Conservation (phyloP, 2,329 filamentous ascomycete genomes). For the Exserohilum turcica region DNA sequence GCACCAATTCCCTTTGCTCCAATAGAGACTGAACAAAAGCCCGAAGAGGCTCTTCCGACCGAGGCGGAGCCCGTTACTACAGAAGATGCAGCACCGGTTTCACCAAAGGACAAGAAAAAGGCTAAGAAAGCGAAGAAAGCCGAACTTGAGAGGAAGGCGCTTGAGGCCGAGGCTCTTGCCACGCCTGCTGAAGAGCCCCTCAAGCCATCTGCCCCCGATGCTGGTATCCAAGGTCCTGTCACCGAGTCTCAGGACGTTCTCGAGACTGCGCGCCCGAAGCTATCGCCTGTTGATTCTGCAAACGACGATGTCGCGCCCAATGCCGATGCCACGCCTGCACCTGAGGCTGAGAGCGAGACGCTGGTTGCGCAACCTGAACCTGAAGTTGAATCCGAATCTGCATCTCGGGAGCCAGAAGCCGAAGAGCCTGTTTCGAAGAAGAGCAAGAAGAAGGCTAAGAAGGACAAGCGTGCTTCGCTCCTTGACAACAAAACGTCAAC, state of each 20-base stretch:
- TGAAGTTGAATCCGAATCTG: too few species aligned
- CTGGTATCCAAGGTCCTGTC: constrained; percentile 1
- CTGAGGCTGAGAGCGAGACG: background rate
- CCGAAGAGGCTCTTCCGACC: background rate
- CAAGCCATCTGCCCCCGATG: background rate
- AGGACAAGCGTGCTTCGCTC: constrained; percentile 20
- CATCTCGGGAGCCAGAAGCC: background rate
- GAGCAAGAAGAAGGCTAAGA: constrained; percentile 30
- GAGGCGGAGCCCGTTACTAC: background rate
- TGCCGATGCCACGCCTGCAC: background rate
- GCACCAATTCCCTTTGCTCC: background rate
- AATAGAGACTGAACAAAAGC: background rate
- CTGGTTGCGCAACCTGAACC: background rate
- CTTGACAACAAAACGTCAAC: constrained; percentile 12
- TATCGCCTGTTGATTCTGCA: constrained; percentile 3
- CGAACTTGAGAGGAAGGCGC: constrained; percentile 12
- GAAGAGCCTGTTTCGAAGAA: constrained; percentile 21
- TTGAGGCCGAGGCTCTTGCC: background rate
- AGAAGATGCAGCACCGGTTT: constrained; percentile 11
- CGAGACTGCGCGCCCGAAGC: constrained; percentile 1
- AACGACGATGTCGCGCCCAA: background rate
- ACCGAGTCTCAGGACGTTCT: background rate
- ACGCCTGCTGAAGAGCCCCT: constrained; percentile 12
- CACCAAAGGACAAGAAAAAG: constrained; percentile 35
- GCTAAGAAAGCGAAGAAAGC: constrained; percentile 28